Evolutionary conservation across 345 rosid genomes (phyloP), one percentile per base, ranked within the genome.

Genomic region (Gossypioides kirkii): DNA sequence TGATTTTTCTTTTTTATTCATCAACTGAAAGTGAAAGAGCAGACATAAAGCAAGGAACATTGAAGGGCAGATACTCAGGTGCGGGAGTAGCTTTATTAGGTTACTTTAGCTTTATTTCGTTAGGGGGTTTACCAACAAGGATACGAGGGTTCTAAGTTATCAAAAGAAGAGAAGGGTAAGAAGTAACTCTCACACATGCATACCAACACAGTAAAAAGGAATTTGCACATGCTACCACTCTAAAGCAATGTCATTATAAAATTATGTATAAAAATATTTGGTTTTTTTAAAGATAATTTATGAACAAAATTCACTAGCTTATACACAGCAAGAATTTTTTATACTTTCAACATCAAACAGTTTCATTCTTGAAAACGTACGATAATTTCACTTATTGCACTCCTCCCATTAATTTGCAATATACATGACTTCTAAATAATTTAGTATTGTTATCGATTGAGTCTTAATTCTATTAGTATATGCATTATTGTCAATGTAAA

Each of bases 31-130:
- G 83, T 61, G 79, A 73, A 77, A 79, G 84, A 78, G 61, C 79
- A 77, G 61, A 73, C 79, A 66, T 81, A 83, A 83, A 83, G 90
- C 87, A 86, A 87, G 78, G 87, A 78, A 81, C 82, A 77, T 28
- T 26, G 79, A 63, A 78, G 71, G 80, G 10, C 77, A 28, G 59
- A 28, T 68, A 68, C 55, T 71, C 77, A 13, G 77, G n/a, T n/a
- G n/a, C 70, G 65, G 38, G 38, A 32, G 67, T 80, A 62, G 82
- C 89, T 86, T 87, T 87, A 28, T 68, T 58, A 70, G 2, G 70
- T 77, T 66, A 80, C 85, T 79, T 85, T 85, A 64, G 56, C 80
- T 74, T 69, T 60, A 23, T 71, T 65, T 66, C 45, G 6, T 74
- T 63, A 49, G 79, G 81, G 79, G 81, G 71, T 65, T 78, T 82